phyloP scores from a whole-genome alignment of 140 eudicot genomes.

The Artemisia princeps region DNA sequence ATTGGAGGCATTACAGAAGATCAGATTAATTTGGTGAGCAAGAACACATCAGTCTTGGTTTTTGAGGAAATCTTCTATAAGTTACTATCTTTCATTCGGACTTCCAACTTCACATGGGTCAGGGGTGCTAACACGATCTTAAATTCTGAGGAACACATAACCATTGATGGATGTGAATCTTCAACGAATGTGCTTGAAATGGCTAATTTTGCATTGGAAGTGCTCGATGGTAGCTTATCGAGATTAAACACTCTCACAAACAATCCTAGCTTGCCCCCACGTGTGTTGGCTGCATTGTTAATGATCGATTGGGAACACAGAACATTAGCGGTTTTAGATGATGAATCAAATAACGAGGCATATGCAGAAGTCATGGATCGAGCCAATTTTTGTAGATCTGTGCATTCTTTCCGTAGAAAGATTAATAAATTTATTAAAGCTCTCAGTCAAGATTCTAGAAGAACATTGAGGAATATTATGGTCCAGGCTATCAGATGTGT shows the following conservation, averaged over 20 bases:
- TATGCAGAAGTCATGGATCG: conserved; percentile 32
- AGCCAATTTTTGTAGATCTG: conserved; percentile 43
- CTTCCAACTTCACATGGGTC: conserved; percentile 55
- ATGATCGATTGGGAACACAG: conserved; percentile 68
- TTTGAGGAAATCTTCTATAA: conserved; percentile 45
- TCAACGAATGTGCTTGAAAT: conserved; percentile 35
- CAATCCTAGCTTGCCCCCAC: conserved; percentile 42
- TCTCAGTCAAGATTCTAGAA: conserved; percentile 32
- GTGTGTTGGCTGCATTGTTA: conserved; percentile 50
- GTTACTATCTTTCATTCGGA: conserved; percentile 40
- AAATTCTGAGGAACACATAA: conserved; percentile 23
- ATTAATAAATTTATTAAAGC: conserved; percentile 24
- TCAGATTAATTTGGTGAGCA: conserved; percentile 38
- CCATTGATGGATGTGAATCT: conserved; percentile 23
- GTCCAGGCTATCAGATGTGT: conserved; percentile 44
- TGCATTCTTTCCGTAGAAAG: conserved; percentile 50
- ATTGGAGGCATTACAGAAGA: conserved; percentile 64
- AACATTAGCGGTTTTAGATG: conserved; percentile 29
- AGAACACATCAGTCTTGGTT: conserved; percentile 42
- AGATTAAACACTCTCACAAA: conserved; percentile 34
- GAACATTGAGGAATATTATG: conserved; percentile 36
- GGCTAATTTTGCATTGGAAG: conserved; percentile 67
- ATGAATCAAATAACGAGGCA: conserved; percentile 30
- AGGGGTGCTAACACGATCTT: conserved; percentile 38
- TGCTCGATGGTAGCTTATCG: conserved; percentile 53